Evolutionary conservation across 768 basidiomycete species (phyloP).

Genomic region (Rhodosporidiobolus sp.): DNA sequence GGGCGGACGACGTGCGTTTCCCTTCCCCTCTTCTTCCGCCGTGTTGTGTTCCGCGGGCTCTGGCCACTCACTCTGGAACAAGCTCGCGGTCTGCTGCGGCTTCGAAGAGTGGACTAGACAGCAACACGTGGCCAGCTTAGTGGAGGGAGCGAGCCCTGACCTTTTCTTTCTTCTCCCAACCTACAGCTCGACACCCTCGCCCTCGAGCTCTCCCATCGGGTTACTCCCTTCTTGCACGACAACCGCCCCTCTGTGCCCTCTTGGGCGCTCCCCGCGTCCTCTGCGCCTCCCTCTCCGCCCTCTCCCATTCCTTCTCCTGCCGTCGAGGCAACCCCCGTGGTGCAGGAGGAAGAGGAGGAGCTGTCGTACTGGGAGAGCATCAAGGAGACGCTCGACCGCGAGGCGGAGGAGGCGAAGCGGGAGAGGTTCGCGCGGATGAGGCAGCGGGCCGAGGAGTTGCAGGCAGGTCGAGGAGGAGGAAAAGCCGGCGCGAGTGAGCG

Average conservation of each 20-base stretch:
- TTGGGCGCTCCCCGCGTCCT: slow-evolving; percentile 22
- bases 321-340: not conserved
- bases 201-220: slow-evolving; percentile 18
- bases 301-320: not conserved
- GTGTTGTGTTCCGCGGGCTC: no score
- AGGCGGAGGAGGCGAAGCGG: slow-evolving; percentile 26
- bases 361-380: slow-evolving; percentile 30
- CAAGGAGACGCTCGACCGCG: slow-evolving; percentile 33
- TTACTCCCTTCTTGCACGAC: slow-evolving; percentile 9
- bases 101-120: no score
- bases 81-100: no score
- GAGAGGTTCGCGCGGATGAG: slow-evolving; percentile 28
- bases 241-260: slow-evolving; percentile 20
- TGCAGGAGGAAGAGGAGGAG: slow-evolving; percentile 16
- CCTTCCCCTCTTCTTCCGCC: not conserved
- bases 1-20: slow-evolving; percentile 28
- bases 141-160: no score
- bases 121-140: no score
- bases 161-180: no score
- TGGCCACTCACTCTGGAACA: no score
- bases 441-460: slow-evolving; percentile 42
- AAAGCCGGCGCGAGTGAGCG: not conserved
- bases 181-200: not conserved
- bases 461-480: not conserved
- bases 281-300: not conserved